A percentile compares a stretch with the other conserved stretches of the same genome.
Conservation (phyloP, 768 basidiomycete genomes). For the Russula sp. region DNA sequence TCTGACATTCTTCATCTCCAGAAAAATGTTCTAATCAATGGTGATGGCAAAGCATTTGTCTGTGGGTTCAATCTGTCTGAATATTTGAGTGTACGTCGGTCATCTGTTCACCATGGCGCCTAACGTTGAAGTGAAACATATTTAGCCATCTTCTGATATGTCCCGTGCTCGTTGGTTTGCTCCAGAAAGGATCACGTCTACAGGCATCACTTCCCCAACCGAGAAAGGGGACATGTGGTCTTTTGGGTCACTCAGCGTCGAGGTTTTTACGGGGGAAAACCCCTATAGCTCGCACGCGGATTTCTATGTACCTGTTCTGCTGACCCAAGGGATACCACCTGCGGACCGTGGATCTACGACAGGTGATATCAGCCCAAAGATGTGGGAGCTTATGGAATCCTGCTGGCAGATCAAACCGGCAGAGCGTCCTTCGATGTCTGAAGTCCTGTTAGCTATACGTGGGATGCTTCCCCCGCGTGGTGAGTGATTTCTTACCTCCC, state of each 20-base stretch:
- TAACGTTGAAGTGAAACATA: slow-evolving; percentile 6
- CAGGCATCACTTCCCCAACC: background rate
- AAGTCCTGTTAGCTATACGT: background rate
- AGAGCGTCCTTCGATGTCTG: slow-evolving; percentile 9
- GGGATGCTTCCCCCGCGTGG: background rate
- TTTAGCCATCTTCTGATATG: slow-evolving; percentile 27
- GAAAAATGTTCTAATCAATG: slow-evolving; percentile 42
- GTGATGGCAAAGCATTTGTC: slow-evolving; percentile 35
- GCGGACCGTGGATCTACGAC: background rate
- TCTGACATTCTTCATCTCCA: slow-evolving; percentile 18
- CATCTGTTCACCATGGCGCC: background rate
- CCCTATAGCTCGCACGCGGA: slow-evolving; percentile 3
- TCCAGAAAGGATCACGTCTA: slow-evolving; percentile 10
- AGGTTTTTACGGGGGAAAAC: slow-evolving; percentile 14
- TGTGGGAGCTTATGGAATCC: slow-evolving; percentile 18
- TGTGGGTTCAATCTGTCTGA: slow-evolving; percentile 43
- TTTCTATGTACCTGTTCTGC: background rate
- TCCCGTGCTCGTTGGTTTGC: slow-evolving; percentile 15
- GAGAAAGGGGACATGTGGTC: slow-evolving; percentile 15
- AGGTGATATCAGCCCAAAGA: slow-evolving; percentile 6
- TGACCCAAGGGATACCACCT: slow-evolving; percentile 1
- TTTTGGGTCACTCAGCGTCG: slow-evolving; percentile 16
- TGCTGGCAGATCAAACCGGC: slow-evolving; percentile 7
- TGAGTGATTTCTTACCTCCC: background rate
- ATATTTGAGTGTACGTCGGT: slow-evolving; percentile 1